Conservation (phyloP, 2,329 filamentous ascomycete species). For the Penicillium janthinellum region DNA sequence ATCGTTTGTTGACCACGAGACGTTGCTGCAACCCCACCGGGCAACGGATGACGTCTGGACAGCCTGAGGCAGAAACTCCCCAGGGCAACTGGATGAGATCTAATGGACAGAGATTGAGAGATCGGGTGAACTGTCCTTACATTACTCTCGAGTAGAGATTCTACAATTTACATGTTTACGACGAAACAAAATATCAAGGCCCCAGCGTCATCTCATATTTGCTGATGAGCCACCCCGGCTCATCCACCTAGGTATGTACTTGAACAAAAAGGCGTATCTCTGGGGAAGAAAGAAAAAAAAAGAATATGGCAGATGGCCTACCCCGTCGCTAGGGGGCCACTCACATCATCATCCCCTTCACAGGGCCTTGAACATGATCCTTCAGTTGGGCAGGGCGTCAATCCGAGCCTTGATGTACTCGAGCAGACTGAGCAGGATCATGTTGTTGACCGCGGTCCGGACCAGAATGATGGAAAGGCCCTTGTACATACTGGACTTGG, state of each 20-base stretch:
- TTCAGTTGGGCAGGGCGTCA: conserved; percentile 39
- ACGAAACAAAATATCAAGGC: too few species aligned
- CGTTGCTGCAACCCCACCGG: conserved; percentile 30
- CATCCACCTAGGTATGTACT: conserved; percentile 26
- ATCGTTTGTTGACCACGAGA: conserved; percentile 35
- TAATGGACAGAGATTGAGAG: not conserved
- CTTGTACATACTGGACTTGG: conserved; percentile 50
- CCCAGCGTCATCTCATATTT: conserved; percentile 23
- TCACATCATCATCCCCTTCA: not conserved
- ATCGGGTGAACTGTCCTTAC: not conserved
- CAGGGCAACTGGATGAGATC: not conserved
- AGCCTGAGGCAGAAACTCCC: conserved; percentile 30
- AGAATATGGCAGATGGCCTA: not conserved
- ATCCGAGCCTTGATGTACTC: conserved; percentile 50
- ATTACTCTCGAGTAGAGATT: not conserved
- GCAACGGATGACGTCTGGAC: conserved; percentile 36
- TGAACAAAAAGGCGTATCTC: conserved; percentile 14
- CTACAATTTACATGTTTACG: not conserved
- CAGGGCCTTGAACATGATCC: not conserved
- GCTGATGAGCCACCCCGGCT: conserved; percentile 22
- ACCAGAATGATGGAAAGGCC: conserved; percentile 51
- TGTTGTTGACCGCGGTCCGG: conserved; percentile 51
- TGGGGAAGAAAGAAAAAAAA: conserved; percentile 6
- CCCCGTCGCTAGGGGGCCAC: conserved; percentile 1
- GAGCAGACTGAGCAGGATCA: conserved; percentile 51